Evolutionary conservation across 495 filamentous ascomycete genomes (phyloP).

Genomic region (Penicillium coffeae): DNA sequence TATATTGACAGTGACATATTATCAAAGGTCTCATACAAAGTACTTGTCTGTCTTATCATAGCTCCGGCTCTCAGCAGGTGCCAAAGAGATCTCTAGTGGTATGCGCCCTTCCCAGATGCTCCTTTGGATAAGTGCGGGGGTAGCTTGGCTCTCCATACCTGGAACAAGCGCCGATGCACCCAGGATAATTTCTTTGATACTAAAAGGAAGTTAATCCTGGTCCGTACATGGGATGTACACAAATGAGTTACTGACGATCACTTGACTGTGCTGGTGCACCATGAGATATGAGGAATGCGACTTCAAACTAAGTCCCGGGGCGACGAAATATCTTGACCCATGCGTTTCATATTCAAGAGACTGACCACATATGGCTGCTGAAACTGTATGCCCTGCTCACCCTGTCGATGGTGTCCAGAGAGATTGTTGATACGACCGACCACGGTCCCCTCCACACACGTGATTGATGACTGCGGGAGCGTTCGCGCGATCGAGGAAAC

Average conservation of each 20-base stretch:
- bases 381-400: no score
- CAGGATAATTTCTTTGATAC: neutral
- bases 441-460: neutral
- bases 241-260: no score
- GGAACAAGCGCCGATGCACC: neutral
- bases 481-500: neutral
- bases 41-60: slow-evolving; percentile 55
- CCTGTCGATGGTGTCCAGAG: neutral
- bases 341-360: no score
- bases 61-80: slow-evolving; percentile 50
- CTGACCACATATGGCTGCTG: no score
- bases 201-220: no score
- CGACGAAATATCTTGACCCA: no score
- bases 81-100: slow-evolving; percentile 49
- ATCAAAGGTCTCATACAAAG: slow-evolving; percentile 32
- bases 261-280: no score
- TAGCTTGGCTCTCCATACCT: slow-evolving; percentile 23
- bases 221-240: neutral
- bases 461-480: neutral
- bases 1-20: neutral
- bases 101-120: slow-evolving; percentile 49
- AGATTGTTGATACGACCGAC: neutral
- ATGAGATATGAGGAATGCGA: no score
- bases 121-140: slow-evolving; percentile 39
- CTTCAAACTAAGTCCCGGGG: no score